Conservation (phyloP, 2,329 filamentous ascomycete genomes). For the Microsporum ferrugineum region DNA sequence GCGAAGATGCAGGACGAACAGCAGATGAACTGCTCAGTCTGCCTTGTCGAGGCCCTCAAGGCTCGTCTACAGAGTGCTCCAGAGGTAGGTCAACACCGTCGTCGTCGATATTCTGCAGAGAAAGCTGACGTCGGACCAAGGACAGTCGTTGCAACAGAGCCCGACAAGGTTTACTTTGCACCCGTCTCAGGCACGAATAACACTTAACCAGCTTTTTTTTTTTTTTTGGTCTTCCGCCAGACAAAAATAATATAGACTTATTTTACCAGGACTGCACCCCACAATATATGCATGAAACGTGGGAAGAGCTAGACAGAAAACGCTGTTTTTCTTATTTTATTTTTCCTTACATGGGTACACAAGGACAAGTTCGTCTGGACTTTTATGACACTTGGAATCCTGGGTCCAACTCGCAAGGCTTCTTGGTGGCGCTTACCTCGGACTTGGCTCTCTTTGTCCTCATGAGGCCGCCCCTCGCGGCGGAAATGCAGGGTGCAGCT, state of each 20-base stretch:
- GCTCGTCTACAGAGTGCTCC: background rate
- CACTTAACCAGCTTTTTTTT: background rate
- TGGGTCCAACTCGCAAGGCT: conserved; percentile 1
- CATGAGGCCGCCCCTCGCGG: conserved; percentile 1
- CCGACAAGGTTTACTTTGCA: background rate
- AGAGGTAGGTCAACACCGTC: background rate
- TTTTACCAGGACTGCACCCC: background rate
- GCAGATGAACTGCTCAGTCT: background rate
- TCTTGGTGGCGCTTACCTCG: conserved; percentile 2
- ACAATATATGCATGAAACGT: conserved; percentile 1
- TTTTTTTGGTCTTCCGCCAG: background rate
- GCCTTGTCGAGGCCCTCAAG: background rate
- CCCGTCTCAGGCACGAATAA: background rate
- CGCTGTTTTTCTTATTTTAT: background rate
- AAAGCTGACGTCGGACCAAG: background rate
- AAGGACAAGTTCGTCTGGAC: background rate
- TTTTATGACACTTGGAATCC: background rate
- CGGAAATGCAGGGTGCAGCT: background rate
- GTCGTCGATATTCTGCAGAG: background rate
- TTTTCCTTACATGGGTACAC: background rate
- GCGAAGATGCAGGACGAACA: background rate
- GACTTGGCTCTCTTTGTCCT: background rate
- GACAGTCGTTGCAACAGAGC: background rate
- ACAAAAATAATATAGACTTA: background rate
- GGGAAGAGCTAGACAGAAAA: background rate